A percentile compares a stretch with the other conserved stretches of the same genome.
Evolutionary conservation across 345 rosid species (phyloP).

Genomic region (Anacardium occidentale): DNA sequence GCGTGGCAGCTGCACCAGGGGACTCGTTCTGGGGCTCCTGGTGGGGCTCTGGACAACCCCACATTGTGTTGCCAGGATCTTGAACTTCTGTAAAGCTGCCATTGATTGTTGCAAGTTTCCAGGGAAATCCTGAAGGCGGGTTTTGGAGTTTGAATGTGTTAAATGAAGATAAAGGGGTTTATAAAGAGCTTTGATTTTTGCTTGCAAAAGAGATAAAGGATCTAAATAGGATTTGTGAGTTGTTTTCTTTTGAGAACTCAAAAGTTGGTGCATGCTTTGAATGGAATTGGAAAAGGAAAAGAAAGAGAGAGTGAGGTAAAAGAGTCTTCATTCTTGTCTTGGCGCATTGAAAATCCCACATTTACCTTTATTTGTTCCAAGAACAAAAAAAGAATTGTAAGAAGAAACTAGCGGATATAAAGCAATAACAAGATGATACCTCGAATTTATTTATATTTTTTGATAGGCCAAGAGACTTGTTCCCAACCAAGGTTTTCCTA

Average conservation of each 20-base stretch:
- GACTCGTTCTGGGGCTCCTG: constrained; percentile 77
- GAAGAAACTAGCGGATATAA: too few relatives aligned
- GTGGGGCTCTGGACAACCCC: constrained; percentile 81
- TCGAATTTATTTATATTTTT: too few relatives aligned
- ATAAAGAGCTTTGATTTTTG: neutral
- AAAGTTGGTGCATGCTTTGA: constrained; percentile 41
- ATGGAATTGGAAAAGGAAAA: constrained; percentile 33
- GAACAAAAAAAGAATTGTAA: constrained; percentile 7
- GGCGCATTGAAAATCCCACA: constrained; percentile 1
- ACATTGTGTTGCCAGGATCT: constrained; percentile 81
- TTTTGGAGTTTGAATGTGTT: constrained; percentile 22
- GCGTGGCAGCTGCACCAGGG: constrained; percentile 61
- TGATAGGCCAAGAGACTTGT: too few relatives aligned
- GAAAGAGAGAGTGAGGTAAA: neutral
- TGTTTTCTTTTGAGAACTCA: neutral
- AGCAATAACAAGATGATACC: too few relatives aligned
- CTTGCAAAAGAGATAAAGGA: constrained; percentile 37
- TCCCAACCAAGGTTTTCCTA: too few relatives aligned
- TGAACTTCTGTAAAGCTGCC: constrained; percentile 85
- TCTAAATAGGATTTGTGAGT: constrained; percentile 24
- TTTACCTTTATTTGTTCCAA: neutral
- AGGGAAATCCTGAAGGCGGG: constrained; percentile 1
- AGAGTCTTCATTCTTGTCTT: neutral
- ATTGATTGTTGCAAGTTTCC: constrained; percentile 21
- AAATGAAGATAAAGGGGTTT: neutral